Conservation (phyloP, 2,329 filamentous ascomycete genomes). For the Trichophaea hybrida region DNA sequence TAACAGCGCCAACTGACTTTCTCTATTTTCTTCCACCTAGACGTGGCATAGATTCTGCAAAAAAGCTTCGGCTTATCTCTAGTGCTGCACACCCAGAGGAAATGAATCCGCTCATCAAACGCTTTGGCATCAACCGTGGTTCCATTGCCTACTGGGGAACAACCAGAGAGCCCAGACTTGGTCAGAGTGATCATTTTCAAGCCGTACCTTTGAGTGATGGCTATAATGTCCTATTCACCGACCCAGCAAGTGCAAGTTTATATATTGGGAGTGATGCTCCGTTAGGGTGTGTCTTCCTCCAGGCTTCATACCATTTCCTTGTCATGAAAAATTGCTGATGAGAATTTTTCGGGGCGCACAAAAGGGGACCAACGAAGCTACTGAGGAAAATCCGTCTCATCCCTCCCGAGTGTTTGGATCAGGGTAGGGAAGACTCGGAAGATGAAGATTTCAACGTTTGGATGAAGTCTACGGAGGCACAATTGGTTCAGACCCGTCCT, state of each 20-base stretch:
- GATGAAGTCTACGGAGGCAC: constrained; percentile 20
- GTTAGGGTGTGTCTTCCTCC: constrained; percentile 27
- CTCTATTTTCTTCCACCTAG: constrained; percentile 47
- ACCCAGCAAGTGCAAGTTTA: constrained; percentile 42
- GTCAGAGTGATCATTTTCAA: constrained; percentile 43
- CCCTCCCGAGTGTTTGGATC: constrained; percentile 29
- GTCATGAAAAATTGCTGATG: too few relatives aligned
- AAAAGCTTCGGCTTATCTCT: constrained; percentile 48
- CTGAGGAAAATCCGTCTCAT: constrained; percentile 45
- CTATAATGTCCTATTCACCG: constrained; percentile 49
- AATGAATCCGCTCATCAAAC: constrained; percentile 11
- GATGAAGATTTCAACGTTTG: background rate
- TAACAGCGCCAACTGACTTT: constrained; percentile 41
- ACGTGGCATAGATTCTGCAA: constrained; percentile 38
- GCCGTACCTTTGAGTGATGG: constrained; percentile 52
- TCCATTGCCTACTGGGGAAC: constrained; percentile 16
- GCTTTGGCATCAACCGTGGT: constrained; percentile 12
- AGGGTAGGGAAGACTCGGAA: background rate
- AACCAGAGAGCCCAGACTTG: constrained; percentile 23
- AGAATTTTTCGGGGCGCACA: too few relatives aligned
- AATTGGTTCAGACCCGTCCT: constrained; percentile 32
- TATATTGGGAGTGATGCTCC: constrained; percentile 49
- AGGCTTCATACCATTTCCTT: constrained; percentile 23
- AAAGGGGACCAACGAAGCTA: constrained; percentile 40
- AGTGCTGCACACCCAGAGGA: constrained; percentile 35